Evolutionary conservation across 768 basidiomycete genomes (phyloP), one percentile per base, ranked within the genome.

Genomic region (Tulasnella sp.): DNA sequence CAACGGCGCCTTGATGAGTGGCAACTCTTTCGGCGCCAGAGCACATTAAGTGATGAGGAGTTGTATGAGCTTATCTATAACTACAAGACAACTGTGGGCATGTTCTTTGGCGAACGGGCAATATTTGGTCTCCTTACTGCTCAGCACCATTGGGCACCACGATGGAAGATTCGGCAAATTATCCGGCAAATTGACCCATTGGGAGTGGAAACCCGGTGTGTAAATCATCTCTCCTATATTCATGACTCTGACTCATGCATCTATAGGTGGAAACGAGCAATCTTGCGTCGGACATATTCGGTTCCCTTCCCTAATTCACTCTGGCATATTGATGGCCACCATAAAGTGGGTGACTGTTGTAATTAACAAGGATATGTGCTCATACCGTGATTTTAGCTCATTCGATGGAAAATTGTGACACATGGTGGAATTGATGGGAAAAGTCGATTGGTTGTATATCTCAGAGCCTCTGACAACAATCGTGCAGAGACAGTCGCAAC

Each of bases 341-440:
- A 86, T 80, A 84, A 85, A 84, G 76, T 75, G 77, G 71, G 38
- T 34, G 42, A 16, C 42, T 44, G 42, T 44, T 44, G 42, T 44
- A 44, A 14, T 44, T 44, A 16, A 44, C 2, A 2, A 8, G 8
- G 2, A 12, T 14, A 44, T 44, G 10, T 44, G 14, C 42, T 44
- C 8, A 44, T 1, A 44, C 16, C 42, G 16, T 14, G 2, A 16
- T 44, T 39, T 85, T 85, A 84, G 7, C 84, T 87, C 18, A 87
- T 87, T 72, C 80, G 74, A 6, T 87, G 83, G 82, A 83, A 84
- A 71, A 84, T 87, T 62, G 85, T 87, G 4, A 85, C 86, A 4
- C 87, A 88, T 81, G 85, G 84, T 2, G 87, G 87, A 77, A 85
- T 88, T 14, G 87, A 88, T 74, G 87, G 88, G 0, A 85, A 85